Evolutionary conservation across 805 yeast genomes (phyloP).

Genomic region (Kuraishia ogatae): DNA sequence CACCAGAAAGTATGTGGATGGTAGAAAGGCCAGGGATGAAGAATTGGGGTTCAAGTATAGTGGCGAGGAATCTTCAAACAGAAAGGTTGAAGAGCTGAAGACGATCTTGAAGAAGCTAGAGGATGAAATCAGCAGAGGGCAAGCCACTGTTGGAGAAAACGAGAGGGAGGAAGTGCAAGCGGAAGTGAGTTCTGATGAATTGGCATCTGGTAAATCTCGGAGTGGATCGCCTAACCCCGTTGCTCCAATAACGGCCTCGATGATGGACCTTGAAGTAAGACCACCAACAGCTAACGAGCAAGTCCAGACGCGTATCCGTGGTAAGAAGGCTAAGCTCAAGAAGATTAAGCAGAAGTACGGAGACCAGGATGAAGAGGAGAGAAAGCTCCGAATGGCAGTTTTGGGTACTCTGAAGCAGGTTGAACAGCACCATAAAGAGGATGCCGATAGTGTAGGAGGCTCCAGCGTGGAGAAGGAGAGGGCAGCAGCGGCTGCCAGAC

Average conservation of each 20-base stretch:
- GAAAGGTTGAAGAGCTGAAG: conserved; percentile 20
- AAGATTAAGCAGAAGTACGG: conserved; percentile 78
- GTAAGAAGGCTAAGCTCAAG: conserved; percentile 77
- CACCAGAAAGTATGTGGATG: conserved; percentile 22
- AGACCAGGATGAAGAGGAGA: conserved; percentile 89
- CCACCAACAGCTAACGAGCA: conserved; percentile 12
- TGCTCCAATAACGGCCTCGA: conserved; percentile 6
- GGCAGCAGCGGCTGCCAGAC: conserved; percentile 3
- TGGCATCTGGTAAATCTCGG: conserved; percentile 2
- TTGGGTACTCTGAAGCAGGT: conserved; percentile 73
- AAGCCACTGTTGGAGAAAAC: background rate
- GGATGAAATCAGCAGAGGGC: background rate
- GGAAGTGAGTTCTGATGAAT: too few species aligned
- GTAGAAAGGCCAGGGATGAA: conserved; percentile 14
- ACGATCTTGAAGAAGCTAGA: conserved; percentile 20
- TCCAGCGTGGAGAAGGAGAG: conserved; percentile 1
- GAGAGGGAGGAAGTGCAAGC: conserved; percentile 3
- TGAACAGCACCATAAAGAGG: conserved; percentile 15
- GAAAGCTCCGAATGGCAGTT: conserved; percentile 63
- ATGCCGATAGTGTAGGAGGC: background rate
- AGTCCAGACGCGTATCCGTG: conserved; percentile 48
- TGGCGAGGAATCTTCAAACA: conserved; percentile 14
- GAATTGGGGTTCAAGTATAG: conserved; percentile 20
- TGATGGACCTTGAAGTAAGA: conserved; percentile 2
- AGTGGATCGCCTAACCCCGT: conserved; percentile 6